phyloP scores from a whole-genome alignment of 2,329 filamentous ascomycete genomes.

The Hirsutella rhossiliensis region DNA sequence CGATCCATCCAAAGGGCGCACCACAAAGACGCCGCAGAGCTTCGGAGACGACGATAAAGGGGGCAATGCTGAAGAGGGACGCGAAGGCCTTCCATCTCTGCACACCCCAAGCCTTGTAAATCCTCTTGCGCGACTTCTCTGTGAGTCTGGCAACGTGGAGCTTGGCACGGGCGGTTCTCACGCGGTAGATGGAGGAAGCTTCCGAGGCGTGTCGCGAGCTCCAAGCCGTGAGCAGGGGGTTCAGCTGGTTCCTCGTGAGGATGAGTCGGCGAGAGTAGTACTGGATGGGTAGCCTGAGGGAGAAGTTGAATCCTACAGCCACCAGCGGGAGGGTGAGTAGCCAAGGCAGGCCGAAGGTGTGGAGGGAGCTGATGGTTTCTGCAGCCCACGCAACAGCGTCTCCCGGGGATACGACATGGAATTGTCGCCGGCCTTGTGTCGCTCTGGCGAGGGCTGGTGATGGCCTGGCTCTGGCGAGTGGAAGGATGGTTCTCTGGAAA shows the following conservation, averaged over 20 bases:
- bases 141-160: slow-evolving; percentile 11
- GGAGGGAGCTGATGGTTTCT: slow-evolving; percentile 29
- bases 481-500: slow-evolving; percentile 1
- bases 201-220: slow-evolving; percentile 11
- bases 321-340: slow-evolving; percentile 40
- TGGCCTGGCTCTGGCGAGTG: background rate
- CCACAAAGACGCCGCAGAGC: slow-evolving; percentile 32
- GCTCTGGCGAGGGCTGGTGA: background rate
- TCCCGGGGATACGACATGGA: slow-evolving; percentile 21
- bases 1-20: slow-evolving; percentile 7
- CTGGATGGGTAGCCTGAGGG: slow-evolving; percentile 34
- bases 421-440: slow-evolving; percentile 8
- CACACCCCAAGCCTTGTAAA: slow-evolving; percentile 26
- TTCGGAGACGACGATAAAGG: slow-evolving; percentile 40
- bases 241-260: slow-evolving; percentile 14
- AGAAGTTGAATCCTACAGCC: slow-evolving; percentile 31
- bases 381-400: slow-evolving; percentile 27
- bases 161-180: background rate
- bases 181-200: background rate
- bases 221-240: slow-evolving; percentile 21
- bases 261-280: slow-evolving; percentile 25
- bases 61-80: slow-evolving; percentile 27
- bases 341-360: slow-evolving; percentile 38
- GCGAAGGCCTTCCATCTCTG: slow-evolving; percentile 34
- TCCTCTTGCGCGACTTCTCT: slow-evolving; percentile 17